phyloP scores from a whole-genome alignment of 352 stramenopile genomes.

The Phytophthora melonis region DNA sequence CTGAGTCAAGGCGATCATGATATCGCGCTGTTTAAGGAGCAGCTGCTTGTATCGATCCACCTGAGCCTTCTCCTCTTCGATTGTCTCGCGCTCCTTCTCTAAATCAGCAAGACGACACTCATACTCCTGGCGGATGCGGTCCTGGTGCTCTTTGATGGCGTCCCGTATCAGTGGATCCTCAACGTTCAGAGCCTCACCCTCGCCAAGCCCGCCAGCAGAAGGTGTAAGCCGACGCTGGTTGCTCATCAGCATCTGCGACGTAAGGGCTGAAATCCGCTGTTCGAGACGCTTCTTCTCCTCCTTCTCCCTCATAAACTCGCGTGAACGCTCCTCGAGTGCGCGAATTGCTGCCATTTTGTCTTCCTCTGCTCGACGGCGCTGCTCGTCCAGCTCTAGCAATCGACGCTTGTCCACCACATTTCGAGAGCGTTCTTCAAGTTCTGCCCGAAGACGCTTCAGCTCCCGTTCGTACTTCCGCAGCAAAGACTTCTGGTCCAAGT shows the following conservation, averaged over 20 bases:
- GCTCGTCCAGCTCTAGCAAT: conserved; percentile 91
- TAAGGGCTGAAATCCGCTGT: conserved; percentile 93
- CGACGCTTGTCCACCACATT: conserved; percentile 95
- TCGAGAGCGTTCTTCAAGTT: conserved; percentile 93
- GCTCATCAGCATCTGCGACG: conserved; percentile 93
- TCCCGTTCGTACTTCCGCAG: conserved; percentile 96
- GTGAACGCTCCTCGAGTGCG: conserved; percentile 90
- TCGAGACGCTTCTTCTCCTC: conserved; percentile 96
- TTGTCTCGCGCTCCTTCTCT: conserved; percentile 94
- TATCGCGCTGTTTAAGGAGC: conserved; percentile 96
- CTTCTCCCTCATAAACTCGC: conserved; percentile 96
- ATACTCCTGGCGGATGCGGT: conserved; percentile 93
- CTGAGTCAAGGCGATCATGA: conserved; percentile 97
- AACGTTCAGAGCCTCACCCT: conserved; percentile 50
- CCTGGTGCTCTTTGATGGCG: conserved; percentile 91
- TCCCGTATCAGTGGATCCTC: conserved; percentile 86
- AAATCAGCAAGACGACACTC: conserved; percentile 92
- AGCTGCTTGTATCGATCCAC: conserved; percentile 97
- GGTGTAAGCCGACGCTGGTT: conserved; percentile 54
- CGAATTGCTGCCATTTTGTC: conserved; percentile 96
- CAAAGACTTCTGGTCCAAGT: conserved; percentile 94
- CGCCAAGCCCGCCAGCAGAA: conserved; percentile 24
- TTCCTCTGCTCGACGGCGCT: conserved; percentile 90
- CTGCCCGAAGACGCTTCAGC: conserved; percentile 91
- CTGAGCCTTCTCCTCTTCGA: conserved; percentile 95